phyloP scores from a whole-genome alignment of 2,329 filamentous ascomycete species.

The Aspergillus felis region DNA sequence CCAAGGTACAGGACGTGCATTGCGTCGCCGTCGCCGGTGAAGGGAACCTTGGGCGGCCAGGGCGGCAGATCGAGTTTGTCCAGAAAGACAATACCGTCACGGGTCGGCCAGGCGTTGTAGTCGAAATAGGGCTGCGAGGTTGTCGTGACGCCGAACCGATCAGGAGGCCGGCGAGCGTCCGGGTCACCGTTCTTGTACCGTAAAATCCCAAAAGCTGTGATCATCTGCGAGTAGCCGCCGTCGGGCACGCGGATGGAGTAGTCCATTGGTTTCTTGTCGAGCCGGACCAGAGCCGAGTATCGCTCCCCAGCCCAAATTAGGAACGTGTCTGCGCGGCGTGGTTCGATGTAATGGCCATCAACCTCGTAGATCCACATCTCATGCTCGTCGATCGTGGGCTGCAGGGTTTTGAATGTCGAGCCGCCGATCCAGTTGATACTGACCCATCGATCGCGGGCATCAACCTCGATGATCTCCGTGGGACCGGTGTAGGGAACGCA shows the following conservation, averaged over 20 bases:
- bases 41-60: background rate
- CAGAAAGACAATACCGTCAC: background rate
- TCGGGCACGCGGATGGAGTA: constrained; percentile 49
- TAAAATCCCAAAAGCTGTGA: background rate
- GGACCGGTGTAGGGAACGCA: background rate
- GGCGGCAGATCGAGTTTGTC: background rate
- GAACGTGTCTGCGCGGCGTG: constrained; percentile 32
- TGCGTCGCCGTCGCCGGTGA: no score
- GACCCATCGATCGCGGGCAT: background rate
- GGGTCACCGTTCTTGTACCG: background rate
- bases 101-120: background rate
- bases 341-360: constrained; percentile 41
- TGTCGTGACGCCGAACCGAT: no score
- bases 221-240: background rate
- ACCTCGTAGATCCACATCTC: constrained; percentile 41
- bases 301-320: constrained; percentile 35
- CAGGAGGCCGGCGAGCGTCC: background rate
- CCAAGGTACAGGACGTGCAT: no score
- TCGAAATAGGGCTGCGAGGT: background rate
- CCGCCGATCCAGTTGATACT: background rate
- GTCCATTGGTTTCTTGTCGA: constrained; percentile 32
- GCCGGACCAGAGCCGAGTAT: constrained; percentile 38
- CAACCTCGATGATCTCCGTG: background rate
- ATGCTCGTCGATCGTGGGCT: constrained; percentile 37
- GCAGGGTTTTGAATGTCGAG: background rate